Conservation (phyloP, 1,284 basidiomycete genomes). For the Irpex sp. region DNA sequence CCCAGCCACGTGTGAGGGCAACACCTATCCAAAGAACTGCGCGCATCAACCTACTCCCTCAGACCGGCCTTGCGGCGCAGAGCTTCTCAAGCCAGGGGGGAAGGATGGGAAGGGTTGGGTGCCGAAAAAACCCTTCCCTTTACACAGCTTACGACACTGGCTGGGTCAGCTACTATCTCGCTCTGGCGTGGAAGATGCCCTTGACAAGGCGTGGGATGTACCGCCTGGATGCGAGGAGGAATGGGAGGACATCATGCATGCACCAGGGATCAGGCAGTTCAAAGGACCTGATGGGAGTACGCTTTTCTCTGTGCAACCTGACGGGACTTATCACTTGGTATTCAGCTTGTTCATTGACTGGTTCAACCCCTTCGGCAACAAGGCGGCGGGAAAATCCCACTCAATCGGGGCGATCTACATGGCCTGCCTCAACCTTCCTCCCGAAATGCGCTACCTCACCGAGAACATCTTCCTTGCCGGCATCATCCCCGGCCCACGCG, state of each 20-base stretch:
- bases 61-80: not conserved
- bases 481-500: constrained; percentile 31
- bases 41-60: not conserved
- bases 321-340: constrained; percentile 11
- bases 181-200: not conserved
- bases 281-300: not conserved
- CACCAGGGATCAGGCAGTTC: constrained; percentile 5
- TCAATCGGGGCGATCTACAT: constrained; percentile 10
- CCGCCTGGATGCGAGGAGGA: not conserved
- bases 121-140: not conserved
- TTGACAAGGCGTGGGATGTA: not conserved
- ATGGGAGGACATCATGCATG: constrained; percentile 8
- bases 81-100: not conserved
- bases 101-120: not conserved
- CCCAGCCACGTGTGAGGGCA: not conserved
- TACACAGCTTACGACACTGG: not conserved
- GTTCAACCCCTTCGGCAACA: constrained; percentile 25
- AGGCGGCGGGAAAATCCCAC: constrained; percentile 18
- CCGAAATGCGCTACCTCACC: constrained; percentile 17
- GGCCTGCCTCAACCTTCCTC: constrained; percentile 24
- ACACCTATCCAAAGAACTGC: not conserved
- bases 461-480: constrained; percentile 28
- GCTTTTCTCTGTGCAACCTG: not conserved
- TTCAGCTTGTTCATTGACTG: constrained; percentile 25
- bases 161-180: not conserved